Conservation (phyloP, 2,329 filamentous ascomycete species). For the Rhinocladiella similis region DNA sequence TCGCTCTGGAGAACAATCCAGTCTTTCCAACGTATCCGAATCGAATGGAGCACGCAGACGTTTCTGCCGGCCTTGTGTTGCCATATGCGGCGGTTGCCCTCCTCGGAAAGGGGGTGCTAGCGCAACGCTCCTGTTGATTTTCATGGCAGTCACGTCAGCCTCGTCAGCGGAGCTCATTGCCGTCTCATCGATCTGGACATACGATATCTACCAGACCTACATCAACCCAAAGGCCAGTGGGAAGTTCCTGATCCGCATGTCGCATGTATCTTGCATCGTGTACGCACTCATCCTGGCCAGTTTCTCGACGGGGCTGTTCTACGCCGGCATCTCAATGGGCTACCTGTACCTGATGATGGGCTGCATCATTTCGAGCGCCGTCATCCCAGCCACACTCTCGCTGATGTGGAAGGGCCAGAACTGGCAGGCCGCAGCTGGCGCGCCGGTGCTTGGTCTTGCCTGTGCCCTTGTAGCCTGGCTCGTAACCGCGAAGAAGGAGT, state of each 20-base stretch:
- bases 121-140: conserved; percentile 76
- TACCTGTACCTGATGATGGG: conserved; percentile 91
- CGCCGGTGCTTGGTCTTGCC: conserved; percentile 67
- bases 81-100: conserved; percentile 83
- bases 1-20: conserved; percentile 73
- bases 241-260: conserved; percentile 75
- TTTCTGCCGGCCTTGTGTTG: conserved; percentile 79
- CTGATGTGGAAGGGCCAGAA: conserved; percentile 81
- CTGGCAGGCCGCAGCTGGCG: conserved; percentile 68
- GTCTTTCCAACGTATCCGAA: conserved; percentile 59
- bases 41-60: conserved; percentile 71
- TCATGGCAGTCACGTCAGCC: conserved; percentile 87
- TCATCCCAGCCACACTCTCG: conserved; percentile 77
- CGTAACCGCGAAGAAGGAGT: conserved; percentile 70
- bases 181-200: conserved; percentile 84
- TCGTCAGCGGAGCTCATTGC: conserved; percentile 83
- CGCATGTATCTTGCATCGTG: conserved; percentile 69
- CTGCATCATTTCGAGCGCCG: conserved; percentile 81
- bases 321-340: conserved; percentile 73
- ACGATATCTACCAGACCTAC: conserved; percentile 86
- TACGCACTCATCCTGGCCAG: conserved; percentile 77
- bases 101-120: conserved; percentile 76
- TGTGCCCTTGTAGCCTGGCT: conserved; percentile 75
- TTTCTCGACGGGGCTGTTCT: conserved; percentile 73
- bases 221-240: conserved; percentile 76